Base-by-base conservation (phyloP, 148 eudicot genomes). In the Rheum nobile region DNA sequence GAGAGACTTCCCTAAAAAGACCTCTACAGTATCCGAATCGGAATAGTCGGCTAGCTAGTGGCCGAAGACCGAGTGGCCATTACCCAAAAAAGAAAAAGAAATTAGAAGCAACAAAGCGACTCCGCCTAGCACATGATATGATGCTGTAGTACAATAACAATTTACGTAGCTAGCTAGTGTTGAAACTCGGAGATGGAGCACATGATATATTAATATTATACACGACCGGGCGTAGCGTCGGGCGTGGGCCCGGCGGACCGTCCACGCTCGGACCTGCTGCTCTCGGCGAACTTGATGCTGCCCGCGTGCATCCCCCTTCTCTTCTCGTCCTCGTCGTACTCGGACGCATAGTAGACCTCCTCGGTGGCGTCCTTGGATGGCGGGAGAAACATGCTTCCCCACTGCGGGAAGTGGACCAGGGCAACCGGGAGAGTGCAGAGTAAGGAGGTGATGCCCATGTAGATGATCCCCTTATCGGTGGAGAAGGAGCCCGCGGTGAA, bases 371-470 rank as follows among this genome's bases (percentile, higher is more conserved):
- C 72, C 42, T 79, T 76, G 0, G 75, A 17, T 3, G 88, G 78
- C 1, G 83, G 82, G 0, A 79, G 21, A 32, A 85, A 81, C 88
- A 85, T 85, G 59, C 88, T 75, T 0, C 90, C 90, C 90, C 90
- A 85, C 38, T 85, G 90, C 5, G 90, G 88, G 65, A 87, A 87
- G 67, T 87, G 85, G 43, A 87, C 63, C 11, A 83, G 31, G 7
- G 71, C 29, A 57, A 85, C 84, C 0, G 90, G 88, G 2, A 87
- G 72, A 0, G 88, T 87, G 74, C 88, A 87, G 0, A 70, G 72
- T 24, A 82, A 52, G 0, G 80, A 78, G 88, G 85, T 83, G 14
- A 85, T 34, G 0, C 90, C 90, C 88, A 85, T 87, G 52, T 82
- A 83, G 1, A 67, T 73, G 6, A 87, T 55, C 1, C 90, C 88